Conservation (phyloP, 2,329 filamentous ascomycete genomes). For the Diplodia scrobiculata region DNA sequence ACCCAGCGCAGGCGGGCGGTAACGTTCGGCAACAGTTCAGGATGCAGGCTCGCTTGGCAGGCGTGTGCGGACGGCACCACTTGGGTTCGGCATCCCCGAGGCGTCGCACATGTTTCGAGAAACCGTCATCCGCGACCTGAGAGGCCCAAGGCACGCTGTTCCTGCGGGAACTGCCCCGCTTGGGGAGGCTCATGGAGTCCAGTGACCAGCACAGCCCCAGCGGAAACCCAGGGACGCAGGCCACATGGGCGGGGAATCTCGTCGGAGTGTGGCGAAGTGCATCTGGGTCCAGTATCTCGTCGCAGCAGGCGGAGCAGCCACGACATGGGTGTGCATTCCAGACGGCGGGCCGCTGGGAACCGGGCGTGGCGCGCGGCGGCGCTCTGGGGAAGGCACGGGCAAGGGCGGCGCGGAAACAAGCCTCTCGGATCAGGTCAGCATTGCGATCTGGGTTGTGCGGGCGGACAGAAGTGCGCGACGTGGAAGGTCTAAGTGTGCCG, state of each 20-base stretch:
- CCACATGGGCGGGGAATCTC: slow-evolving; percentile 13
- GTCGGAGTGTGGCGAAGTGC: slow-evolving; percentile 18
- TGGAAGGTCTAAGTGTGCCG: slow-evolving; percentile 19
- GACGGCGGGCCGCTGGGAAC: slow-evolving; percentile 8
- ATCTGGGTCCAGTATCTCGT: slow-evolving; percentile 3
- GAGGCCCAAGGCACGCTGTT: slow-evolving; percentile 14
- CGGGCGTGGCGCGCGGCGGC: slow-evolving; percentile 23
- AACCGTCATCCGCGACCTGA: slow-evolving; percentile 1
- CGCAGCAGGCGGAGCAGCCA: slow-evolving; percentile 5
- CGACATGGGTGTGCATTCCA: slow-evolving; percentile 13
- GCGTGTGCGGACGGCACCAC: slow-evolving; percentile 14
- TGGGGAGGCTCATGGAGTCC: not conserved
- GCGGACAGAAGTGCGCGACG: slow-evolving; percentile 23
- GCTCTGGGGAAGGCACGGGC: slow-evolving; percentile 23
- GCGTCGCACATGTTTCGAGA: slow-evolving; percentile 24
- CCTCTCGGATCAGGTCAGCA: slow-evolving; percentile 16
- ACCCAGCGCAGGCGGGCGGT: slow-evolving; percentile 7
- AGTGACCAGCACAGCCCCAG: slow-evolving; percentile 21
- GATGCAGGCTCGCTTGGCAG: slow-evolving; percentile 21
- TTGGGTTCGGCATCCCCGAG: slow-evolving; percentile 22
- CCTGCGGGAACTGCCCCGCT: slow-evolving; percentile 18
- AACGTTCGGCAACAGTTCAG: slow-evolving; percentile 11
- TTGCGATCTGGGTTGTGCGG: slow-evolving; percentile 11
- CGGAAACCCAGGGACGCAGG: not conserved
- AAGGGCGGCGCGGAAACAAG: slow-evolving; percentile 21